These are phyloP conservation scores for Cenchrus fungigraminus DNA, from an alignment of 176 grass and related monocot species.

Conservation along the genomic window DNA sequence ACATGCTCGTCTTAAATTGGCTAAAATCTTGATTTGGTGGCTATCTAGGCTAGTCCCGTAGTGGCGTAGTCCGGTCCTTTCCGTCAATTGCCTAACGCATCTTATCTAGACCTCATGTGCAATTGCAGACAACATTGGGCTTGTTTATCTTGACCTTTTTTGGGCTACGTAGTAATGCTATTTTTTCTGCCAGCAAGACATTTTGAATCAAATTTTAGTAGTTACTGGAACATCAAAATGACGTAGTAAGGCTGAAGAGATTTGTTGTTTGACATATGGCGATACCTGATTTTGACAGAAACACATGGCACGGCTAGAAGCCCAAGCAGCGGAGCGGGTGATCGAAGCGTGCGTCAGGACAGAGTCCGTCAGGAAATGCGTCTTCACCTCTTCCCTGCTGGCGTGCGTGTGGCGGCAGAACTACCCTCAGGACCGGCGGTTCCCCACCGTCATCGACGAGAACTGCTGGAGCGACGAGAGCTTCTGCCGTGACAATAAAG, in stretches of 20 bases:
- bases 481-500: constrained; percentile 93
- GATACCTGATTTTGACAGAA: constrained; percentile 49
- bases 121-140: neutral
- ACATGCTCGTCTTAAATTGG: neutral
- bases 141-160: neutral
- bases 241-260: neutral
- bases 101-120: neutral
- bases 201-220: neutral
- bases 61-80: neutral
- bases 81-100: neutral
- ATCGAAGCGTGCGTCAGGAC: constrained; percentile 85
- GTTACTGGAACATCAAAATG: neutral
- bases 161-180: too few relatives aligned
- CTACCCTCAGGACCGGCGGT: constrained; percentile 47
- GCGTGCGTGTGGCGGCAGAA: constrained; percentile 81
- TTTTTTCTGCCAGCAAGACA: neutral
- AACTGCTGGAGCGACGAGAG: constrained; percentile 96
- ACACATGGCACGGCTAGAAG: constrained; percentile 85
- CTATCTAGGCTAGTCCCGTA: neutral
- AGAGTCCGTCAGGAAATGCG: constrained; percentile 79
- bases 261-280: neutral
- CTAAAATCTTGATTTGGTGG: neutral
- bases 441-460: constrained; percentile 76
- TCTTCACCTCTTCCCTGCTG: constrained; percentile 89
- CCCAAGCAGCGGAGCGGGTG: constrained; percentile 82